A percentile compares a stretch with the other conserved stretches of the same genome.
Conservation (phyloP, 176 grass and related monocot species). For the Luzula sylvatica region DNA sequence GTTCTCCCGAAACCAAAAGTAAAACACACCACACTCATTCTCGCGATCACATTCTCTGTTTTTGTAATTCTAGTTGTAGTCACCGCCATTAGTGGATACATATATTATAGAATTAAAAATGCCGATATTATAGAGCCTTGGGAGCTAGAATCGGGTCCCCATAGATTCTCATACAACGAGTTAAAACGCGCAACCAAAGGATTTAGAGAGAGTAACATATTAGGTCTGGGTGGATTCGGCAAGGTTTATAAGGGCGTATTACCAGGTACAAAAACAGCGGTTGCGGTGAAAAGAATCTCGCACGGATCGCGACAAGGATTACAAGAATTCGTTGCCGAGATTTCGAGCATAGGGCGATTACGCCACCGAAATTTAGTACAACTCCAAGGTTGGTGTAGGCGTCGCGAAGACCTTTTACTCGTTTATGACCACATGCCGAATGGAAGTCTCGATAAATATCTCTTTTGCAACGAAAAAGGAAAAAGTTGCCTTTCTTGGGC, state of each 20-base stretch:
- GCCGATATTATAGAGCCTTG: slow-evolving; percentile 57
- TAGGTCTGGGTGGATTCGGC: slow-evolving; percentile 65
- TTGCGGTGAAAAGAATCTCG: slow-evolving; percentile 35
- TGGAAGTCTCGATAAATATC: slow-evolving; percentile 26
- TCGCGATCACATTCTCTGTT: slow-evolving; percentile 30
- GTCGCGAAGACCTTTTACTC: slow-evolving; percentile 25
- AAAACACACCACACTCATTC: slow-evolving; percentile 35
- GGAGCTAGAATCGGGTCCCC: slow-evolving; percentile 50
- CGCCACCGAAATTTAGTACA: slow-evolving; percentile 39
- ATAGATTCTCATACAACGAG: slow-evolving; percentile 63
- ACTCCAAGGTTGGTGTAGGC: slow-evolving; percentile 33
- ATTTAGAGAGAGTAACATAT: slow-evolving; percentile 40
- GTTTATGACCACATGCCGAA: slow-evolving; percentile 49
- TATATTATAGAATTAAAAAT: slow-evolving; percentile 42
- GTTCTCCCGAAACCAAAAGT: slow-evolving; percentile 38
- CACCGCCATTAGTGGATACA: slow-evolving; percentile 15
- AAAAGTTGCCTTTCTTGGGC: slow-evolving; percentile 6
- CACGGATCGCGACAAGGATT: slow-evolving; percentile 34
- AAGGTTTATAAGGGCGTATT: slow-evolving; percentile 48
- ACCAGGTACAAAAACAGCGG: slow-evolving; percentile 6
- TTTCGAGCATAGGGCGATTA: slow-evolving; percentile 24
- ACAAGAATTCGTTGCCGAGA: slow-evolving; percentile 35
- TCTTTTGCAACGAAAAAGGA: slow-evolving; percentile 12
- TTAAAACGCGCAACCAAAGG: slow-evolving; percentile 54
- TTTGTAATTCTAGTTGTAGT: slow-evolving; percentile 31